Conservation (phyloP, 179 eudicot species). For the Corrigiola litoralis region DNA sequence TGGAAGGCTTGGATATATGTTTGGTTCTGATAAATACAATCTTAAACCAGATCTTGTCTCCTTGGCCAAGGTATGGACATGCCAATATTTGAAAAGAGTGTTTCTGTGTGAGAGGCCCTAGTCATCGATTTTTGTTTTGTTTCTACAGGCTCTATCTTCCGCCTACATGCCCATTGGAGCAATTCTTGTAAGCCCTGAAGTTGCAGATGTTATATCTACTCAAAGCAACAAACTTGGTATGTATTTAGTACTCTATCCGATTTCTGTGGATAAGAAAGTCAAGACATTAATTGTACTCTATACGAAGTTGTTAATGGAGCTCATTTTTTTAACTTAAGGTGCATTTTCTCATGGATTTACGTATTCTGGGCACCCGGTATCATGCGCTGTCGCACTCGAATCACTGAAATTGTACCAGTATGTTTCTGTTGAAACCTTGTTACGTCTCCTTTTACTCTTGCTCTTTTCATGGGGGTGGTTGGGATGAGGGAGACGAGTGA, state of each 20-base stretch:
- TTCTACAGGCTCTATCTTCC: constrained; percentile 79
- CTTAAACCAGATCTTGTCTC: constrained; percentile 95
- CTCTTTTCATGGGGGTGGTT: background rate
- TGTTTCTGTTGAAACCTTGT: constrained; percentile 23
- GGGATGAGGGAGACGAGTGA: background rate
- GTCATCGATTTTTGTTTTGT: constrained; percentile 7
- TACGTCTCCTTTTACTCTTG: background rate
- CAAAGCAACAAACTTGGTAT: constrained; percentile 94
- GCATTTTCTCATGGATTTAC: constrained; percentile 91
- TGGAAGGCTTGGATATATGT: constrained; percentile 97
- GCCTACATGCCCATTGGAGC: constrained; percentile 99
- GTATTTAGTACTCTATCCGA: background rate
- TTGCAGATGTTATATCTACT: constrained; percentile 73
- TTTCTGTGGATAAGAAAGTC: background rate
- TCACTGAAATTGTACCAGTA: constrained; percentile 88
- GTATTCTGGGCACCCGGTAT: constrained; percentile 91
- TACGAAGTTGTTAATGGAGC: background rate
- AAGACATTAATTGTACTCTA: background rate
- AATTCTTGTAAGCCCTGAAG: constrained; percentile 76
- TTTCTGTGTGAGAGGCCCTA: background rate
- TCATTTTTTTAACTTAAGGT: constrained; percentile 33
- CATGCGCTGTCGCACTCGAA: constrained; percentile 96
- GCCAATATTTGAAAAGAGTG: background rate
- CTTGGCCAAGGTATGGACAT: constrained; percentile 63
- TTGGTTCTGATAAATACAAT: constrained; percentile 86